Percentiles rank a stretch among this genome's conserved stretches.
Evolutionary conservation across 768 basidiomycete species (phyloP).

Genomic region (Termitomyces sp.): DNA sequence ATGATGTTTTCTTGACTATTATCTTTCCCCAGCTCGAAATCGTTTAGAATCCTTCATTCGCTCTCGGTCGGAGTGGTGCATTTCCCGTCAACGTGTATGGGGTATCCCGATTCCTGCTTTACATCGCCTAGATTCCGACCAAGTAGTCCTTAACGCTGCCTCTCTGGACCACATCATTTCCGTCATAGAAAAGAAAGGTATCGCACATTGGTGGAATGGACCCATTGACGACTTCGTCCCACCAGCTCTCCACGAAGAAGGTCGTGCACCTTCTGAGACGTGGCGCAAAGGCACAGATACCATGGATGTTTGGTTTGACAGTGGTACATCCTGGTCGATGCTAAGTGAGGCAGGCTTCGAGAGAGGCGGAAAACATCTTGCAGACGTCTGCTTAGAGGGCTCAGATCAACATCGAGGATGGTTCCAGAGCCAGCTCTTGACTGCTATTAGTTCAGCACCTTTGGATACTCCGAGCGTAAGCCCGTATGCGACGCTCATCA

Average conservation of each 20-base stretch:
- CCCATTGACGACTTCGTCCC: conserved; percentile 79
- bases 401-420: conserved; percentile 98
- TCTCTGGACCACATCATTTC: conserved; percentile 71
- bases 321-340: conserved; percentile 91
- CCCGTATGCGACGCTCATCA: conserved; percentile 78
- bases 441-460: conserved; percentile 53
- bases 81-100: conserved; percentile 96
- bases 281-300: conserved; percentile 89
- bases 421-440: conserved; percentile 96
- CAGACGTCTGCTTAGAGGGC: conserved; percentile 92
- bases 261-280: conserved; percentile 29
- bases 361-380: conserved; percentile 34
- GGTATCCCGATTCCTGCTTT: conserved; percentile 94
- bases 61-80: conserved; percentile 97
- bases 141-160: conserved; percentile 55
- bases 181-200: conserved; percentile 68
- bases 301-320: conserved; percentile 99
- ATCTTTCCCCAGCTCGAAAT: conserved; percentile 54
- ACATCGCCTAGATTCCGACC: conserved; percentile 55
- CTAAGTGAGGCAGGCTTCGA: conserved; percentile 36
- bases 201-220: conserved; percentile 90
- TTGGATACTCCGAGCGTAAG: conserved; percentile 25
- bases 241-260: conserved; percentile 44
- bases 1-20: background rate
- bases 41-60: conserved; percentile 84